phyloP scores from a whole-genome alignment of 768 basidiomycete species.

The Tricholoma bakamatsutake region DNA sequence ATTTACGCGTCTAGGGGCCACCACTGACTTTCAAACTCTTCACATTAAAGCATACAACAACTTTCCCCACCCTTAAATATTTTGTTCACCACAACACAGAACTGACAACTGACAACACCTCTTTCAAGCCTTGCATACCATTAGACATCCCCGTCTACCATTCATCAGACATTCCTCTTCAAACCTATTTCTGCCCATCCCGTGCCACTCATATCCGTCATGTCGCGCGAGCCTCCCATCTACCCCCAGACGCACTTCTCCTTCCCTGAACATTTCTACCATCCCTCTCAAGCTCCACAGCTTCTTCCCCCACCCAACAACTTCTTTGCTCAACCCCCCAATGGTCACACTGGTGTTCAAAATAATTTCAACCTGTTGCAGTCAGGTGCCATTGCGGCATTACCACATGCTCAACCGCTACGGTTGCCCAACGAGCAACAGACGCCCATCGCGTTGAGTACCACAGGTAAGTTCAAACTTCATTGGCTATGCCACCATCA shows the following conservation, averaged over 20 bases:
- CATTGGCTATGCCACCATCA: background rate
- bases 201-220: background rate
- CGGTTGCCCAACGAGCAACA: background rate
- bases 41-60: background rate
- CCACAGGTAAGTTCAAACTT: background rate
- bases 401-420: background rate
- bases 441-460: background rate
- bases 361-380: background rate
- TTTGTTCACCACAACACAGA: background rate
- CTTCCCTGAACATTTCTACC: background rate
- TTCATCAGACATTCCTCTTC: background rate
- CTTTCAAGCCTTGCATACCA: background rate
- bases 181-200: background rate
- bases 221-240: background rate
- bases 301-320: background rate
- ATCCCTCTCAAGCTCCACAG: background rate
- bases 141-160: background rate
- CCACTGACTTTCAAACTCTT: background rate
- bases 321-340: background rate
- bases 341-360: background rate
- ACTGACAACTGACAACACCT: background rate
- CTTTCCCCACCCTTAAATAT: background rate
- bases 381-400: background rate
- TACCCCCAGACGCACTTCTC: background rate
- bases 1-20: background rate